A percentile compares a stretch with the other conserved stretches of the same genome.
These are phyloP conservation scores for Flammula alnicola DNA, from an alignment of 1,284 basidiomycete species.

Conservation along the genomic window DNA sequence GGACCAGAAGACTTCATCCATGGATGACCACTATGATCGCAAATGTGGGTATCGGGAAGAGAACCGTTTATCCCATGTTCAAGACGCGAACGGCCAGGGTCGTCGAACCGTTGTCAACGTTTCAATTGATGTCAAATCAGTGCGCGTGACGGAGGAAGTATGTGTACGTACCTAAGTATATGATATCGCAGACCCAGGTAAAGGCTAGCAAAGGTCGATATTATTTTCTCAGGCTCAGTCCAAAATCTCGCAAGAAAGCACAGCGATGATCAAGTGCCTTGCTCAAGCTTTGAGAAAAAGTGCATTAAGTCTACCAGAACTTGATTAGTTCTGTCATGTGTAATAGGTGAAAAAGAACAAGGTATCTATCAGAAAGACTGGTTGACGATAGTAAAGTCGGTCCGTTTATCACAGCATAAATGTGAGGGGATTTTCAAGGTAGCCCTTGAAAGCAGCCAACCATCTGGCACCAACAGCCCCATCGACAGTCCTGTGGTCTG, in stretches of 20 bases:
- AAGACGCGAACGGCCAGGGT: too few species aligned
- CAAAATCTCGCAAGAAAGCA: too few species aligned
- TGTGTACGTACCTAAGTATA: too few species aligned
- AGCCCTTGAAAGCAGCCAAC: conserved; percentile 95
- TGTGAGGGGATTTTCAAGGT: conserved; percentile 95
- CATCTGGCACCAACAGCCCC: conserved; percentile 91
- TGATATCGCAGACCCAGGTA: too few species aligned
- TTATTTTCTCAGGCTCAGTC: too few species aligned
- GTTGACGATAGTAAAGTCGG: neutral
- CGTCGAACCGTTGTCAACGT: neutral
- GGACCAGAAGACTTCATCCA: conserved; percentile 41
- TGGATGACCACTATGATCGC: conserved; percentile 7
- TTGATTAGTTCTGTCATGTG: neutral
- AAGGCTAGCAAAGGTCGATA: too few species aligned
- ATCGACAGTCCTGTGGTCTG: conserved; percentile 95
- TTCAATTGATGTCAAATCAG: too few species aligned
- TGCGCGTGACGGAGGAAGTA: too few species aligned
- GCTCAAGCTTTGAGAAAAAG: too few species aligned
- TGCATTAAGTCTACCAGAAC: neutral
- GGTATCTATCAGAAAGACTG: conserved; percentile 11
- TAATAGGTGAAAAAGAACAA: neutral
- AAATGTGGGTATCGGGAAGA: neutral
- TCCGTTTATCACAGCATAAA: conserved; percentile 78
- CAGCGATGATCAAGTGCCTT: too few species aligned
- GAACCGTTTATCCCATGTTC: too few species aligned